Base-by-base conservation (phyloP, 129 eudicot genomes). In the Centaurea solstitialis region DNA sequence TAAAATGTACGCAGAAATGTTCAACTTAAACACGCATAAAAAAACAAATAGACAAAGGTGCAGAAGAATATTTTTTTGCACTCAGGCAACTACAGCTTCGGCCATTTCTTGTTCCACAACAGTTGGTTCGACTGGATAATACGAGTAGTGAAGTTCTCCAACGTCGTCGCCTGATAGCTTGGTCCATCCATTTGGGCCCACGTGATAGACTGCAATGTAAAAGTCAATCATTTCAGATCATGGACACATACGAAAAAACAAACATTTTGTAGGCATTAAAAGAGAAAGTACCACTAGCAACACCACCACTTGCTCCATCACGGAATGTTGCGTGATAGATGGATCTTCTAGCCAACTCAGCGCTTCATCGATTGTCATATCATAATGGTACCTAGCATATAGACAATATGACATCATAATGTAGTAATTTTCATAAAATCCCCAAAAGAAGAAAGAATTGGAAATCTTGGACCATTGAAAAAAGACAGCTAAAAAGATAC, bases 251-350 rank as follows among this genome's bases (percentile, higher is more conserved):
- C 37, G n/a, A 33, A 33, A 33, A 33, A 3, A 3, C 37, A 33
- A 33, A 33, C 37, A 33, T 33, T 33, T 33, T 33, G 37, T 33
- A 33, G 37, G 37, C 37, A 33, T 4, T 33, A 3, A 40, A 45
- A 11, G 35, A 76, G 53, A 37, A 47, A 30, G 71, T 96, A 96
- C 99, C 99, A 75, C 98, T 96, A 38, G 94, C 98, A 87, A 91
- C 97, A 85, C 99, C 99, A 43, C 99, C 99, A 93, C 99, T 96
- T 79, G 98, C 98, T 79, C 98, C 99, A 83, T 95, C 99, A 83
- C 98, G 97, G 87, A 93, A 96, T 23, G 99, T 96, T 0, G 99
- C 99, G 73, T 96, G 99, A 85, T 96, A 96, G 43, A 96, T 96
- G 30, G 98, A 86, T 80, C 99, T 82, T 76, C 98, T 91, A 73